phyloP scores from a whole-genome alignment of 179 eudicot species.

The Drosera spatulata region DNA sequence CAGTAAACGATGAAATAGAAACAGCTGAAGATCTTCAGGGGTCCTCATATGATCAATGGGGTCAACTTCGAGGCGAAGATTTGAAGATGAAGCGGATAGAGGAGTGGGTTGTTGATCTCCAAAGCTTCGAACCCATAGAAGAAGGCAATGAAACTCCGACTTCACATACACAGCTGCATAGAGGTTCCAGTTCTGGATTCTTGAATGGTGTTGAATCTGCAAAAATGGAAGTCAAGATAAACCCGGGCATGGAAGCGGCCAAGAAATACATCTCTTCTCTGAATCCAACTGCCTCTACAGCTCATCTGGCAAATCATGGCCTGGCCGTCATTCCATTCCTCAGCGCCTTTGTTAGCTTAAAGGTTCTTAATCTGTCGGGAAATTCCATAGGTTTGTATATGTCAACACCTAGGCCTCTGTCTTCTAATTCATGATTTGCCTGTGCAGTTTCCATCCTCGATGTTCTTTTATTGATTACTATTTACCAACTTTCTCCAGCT shows the following conservation, averaged over 20 bases:
- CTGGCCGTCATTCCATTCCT: slow-evolving; percentile 78
- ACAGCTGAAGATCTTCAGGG: slow-evolving; percentile 17
- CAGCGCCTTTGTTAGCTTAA: slow-evolving; percentile 77
- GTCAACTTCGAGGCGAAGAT: slow-evolving; percentile 36
- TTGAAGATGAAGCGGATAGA: slow-evolving; percentile 59
- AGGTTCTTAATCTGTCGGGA: slow-evolving; percentile 76
- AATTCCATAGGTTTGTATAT: slow-evolving; percentile 66
- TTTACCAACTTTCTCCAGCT: not conserved
- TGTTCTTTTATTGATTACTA: not conserved
- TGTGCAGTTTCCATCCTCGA: not conserved
- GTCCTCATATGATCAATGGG: slow-evolving; percentile 27
- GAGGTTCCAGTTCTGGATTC: slow-evolving; percentile 8
- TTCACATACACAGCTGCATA: slow-evolving; percentile 11
- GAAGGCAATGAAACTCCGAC: slow-evolving; percentile 26
- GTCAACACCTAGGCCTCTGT: no score
- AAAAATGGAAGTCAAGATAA: slow-evolving; percentile 32
- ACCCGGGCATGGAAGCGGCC: slow-evolving; percentile 66
- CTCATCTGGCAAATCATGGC: slow-evolving; percentile 81
- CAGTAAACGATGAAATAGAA: slow-evolving; percentile 33
- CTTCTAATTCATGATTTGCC: no score
- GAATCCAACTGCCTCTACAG: slow-evolving; percentile 51
- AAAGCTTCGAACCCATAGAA: slow-evolving; percentile 51
- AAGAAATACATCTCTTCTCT: slow-evolving; percentile 72
- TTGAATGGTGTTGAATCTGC: slow-evolving; percentile 18
- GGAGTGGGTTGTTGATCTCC: slow-evolving; percentile 77